Base-by-base conservation (phyloP, 2,329 filamentous ascomycete genomes). In the Aulographum hederae region DNA sequence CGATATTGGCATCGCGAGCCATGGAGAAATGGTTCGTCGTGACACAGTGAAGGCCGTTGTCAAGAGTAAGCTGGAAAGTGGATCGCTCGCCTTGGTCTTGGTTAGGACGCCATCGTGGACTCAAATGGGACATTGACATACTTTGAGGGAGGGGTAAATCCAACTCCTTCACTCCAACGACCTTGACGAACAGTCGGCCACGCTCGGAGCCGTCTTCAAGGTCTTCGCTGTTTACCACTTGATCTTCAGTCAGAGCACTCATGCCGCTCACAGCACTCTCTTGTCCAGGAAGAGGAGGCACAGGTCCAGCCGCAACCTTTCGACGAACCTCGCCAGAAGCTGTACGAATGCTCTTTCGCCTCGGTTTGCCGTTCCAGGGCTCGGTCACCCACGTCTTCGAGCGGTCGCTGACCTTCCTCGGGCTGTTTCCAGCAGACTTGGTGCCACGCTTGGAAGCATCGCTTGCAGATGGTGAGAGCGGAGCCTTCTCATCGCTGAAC, bases 21-120 rank as follows among this genome's bases (percentile, higher is more conserved):
- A 98, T 64, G 52, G 98, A 89, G 6, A 95, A 65, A 80, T 84
- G 94, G 1, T 84, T 77, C 3, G 89, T 98, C 1, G 89, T 98
- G 12, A 98, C 89, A 46, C 89, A 98, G 52, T 98, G 89, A 2
- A 98, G 71, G 17, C 89, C 89, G 41, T 98, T 98, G 54, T 98
- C 89, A n/a, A 98, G 67, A 0, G 89, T 98, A 8, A 98, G 67
- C 44, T 86, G 85, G 58, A 98, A 98, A 68, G 81, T 89, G 3
- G 81, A 81, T 33, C 81, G 75, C 55, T 95, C 85, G 46, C 78
- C 81, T 89, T 40, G 5, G 30, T 28, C 4, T 3, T 28, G 40
- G 50, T 31, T 44, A 36, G 29, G 34, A 34, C 35, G 10, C 28
- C 18, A 13, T 33, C 31, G 4, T 10, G 4, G 21, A 10, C 3